A percentile compares a stretch with the other conserved stretches of the same genome.
Conservation (phyloP, 176 grass and related monocot genomes). For the Bonia amplexicaulis region DNA sequence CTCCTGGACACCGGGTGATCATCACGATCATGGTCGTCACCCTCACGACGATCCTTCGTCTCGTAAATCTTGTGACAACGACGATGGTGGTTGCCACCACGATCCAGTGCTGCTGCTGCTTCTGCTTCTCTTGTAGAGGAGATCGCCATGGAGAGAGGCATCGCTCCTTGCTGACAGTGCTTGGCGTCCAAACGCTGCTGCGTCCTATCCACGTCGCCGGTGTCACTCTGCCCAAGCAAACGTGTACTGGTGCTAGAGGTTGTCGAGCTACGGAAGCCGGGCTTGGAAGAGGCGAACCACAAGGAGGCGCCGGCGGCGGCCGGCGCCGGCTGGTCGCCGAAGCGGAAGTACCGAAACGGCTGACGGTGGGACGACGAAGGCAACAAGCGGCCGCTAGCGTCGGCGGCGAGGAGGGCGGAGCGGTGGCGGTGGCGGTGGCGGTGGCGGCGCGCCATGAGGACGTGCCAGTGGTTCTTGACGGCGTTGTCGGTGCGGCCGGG, state of each 20-base stretch:
- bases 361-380: not conserved
- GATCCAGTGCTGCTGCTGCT: not conserved
- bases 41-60: not conserved
- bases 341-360: constrained; percentile 11
- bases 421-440: not conserved
- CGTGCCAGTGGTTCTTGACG: constrained; percentile 74
- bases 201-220: not conserved
- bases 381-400: too few species aligned
- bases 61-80: not conserved
- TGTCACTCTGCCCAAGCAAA: not conserved
- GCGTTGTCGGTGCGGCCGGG: constrained; percentile 61
- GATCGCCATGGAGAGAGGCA: not conserved
- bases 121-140: not conserved
- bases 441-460: constrained; percentile 60
- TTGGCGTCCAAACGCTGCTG: not conserved
- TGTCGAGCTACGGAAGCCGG: not conserved
- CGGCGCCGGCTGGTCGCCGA: not conserved
- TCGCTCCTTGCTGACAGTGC: not conserved
- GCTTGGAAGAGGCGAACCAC: constrained; percentile 36
- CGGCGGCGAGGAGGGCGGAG: not conserved
- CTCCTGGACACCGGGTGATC: not conserved
- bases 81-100: not conserved
- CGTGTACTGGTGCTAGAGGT: not conserved
- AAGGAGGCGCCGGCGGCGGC: not conserved
- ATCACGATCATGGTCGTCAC: not conserved